Base-by-base conservation (phyloP, 106 monocot species). In the Acanthochlamys bracteata region DNA sequence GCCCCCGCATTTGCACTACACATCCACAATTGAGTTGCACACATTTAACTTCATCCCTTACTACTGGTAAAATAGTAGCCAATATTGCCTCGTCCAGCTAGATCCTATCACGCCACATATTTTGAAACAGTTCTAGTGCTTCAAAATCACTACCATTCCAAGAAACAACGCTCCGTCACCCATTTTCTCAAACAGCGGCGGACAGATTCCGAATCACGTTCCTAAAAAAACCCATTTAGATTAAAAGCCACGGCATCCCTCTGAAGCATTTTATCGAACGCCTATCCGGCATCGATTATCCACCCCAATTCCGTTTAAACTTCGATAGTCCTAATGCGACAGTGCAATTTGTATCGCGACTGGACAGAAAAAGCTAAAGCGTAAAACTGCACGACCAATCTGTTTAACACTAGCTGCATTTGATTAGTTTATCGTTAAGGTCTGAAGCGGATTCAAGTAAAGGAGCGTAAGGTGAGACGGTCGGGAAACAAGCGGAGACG, bases 1-100 rank as follows among this genome's bases (percentile, higher is more conserved):
- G 20, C 67, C 71, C 20, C 78, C 78, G 23, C 71, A 78, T 41
- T 78, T 78, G 22, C 62, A 67, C 55, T 78, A 78, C 78, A 78
- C 72, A 20, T 72, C 67, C 0, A 78, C 20, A 10, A 78, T 11
- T 0, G 72, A 72, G 42, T 78, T 78, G 25, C 25, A 41, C 0
- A 72, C 72, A 46, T 72, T n/a, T 61, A 13, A 67, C 60, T 19
- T 41, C 46, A 42, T 55, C 17, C 24, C 57, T 63, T 11, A 57
- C 22, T 16, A 72, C 67, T 39, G 72, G 72, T 45, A 78, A 41
- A 16, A 72, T 49, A 0, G 78, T 72, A 0, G 54, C 78, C 20
- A 72, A 19, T 46, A 66, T 78, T 43, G 72, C 78, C 39, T 78
- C 78, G 40, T 78, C 72, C 9, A 67, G 72, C 14, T 67, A 43